These are phyloP conservation scores for Penicillium freii DNA, from an alignment of 2,329 filamentous ascomycete species.

Conservation along the genomic window DNA sequence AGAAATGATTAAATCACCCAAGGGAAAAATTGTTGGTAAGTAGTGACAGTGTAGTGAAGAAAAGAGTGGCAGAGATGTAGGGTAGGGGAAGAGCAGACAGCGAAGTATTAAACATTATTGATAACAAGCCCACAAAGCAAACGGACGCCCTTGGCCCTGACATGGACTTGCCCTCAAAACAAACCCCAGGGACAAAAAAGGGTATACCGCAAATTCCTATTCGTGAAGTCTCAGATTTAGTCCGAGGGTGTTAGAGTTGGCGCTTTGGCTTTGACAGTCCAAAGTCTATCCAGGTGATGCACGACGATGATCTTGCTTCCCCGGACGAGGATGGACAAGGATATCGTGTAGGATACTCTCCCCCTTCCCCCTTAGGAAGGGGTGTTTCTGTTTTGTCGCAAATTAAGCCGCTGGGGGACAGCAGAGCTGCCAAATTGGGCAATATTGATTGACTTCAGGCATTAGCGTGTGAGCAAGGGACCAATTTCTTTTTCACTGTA, in stretches of 20 bases:
- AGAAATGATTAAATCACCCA: slow-evolving; percentile 9
- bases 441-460: slow-evolving; percentile 8
- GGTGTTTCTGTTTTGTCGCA: neutral
- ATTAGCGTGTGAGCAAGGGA: slow-evolving; percentile 10
- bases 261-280: neutral
- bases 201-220: slow-evolving; percentile 7
- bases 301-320: slow-evolving; percentile 4
- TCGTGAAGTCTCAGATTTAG: slow-evolving; percentile 19
- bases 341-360: neutral
- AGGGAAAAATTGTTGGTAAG: slow-evolving; percentile 1
- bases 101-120: slow-evolving; percentile 8
- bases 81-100: too few relatives aligned
- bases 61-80: neutral
- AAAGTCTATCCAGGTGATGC: neutral
- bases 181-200: slow-evolving; percentile 3
- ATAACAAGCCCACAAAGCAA: neutral
- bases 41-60: neutral
- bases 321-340: neutral
- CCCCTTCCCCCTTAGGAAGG: slow-evolving; percentile 1
- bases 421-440: slow-evolving; percentile 20
- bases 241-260: neutral
- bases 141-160: neutral
- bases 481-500: neutral
- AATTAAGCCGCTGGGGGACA: neutral
- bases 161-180: slow-evolving; percentile 1